These are phyloP conservation scores for Tolypocladium nubicola DNA, from an alignment of 2,329 filamentous ascomycete genomes.

Conservation along the genomic window DNA sequence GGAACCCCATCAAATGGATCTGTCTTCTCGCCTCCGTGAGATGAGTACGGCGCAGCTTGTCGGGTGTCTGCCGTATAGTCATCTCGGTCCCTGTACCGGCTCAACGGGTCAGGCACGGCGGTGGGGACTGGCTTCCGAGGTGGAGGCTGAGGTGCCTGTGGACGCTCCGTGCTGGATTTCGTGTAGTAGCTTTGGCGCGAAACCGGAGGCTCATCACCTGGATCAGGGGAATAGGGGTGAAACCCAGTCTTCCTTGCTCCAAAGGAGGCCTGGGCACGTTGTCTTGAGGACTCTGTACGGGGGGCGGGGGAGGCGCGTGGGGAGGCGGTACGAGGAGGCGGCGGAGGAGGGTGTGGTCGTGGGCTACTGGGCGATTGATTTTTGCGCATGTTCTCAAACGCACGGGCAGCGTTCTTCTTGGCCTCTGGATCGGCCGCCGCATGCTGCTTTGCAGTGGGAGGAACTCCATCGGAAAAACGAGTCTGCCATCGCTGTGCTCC, in stretches of 20 bases:
- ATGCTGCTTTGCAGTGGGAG: constrained; percentile 31
- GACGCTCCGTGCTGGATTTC: constrained; percentile 16
- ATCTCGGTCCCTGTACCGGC: constrained; percentile 31
- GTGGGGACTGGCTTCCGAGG: constrained; percentile 4
- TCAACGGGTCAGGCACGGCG: constrained; percentile 34
- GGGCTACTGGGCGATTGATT: constrained; percentile 9
- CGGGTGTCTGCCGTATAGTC: constrained; percentile 31
- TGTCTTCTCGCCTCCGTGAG: constrained; percentile 46
- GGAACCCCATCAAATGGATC: constrained; percentile 41
- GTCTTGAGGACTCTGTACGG: constrained; percentile 39
- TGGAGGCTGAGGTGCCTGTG: constrained; percentile 6
- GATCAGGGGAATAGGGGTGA: constrained; percentile 34
- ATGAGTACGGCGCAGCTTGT: constrained; percentile 47
- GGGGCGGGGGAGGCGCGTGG: constrained; percentile 14
- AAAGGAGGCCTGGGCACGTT: constrained; percentile 45
- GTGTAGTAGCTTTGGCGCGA: constrained; percentile 38
- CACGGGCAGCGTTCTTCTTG: constrained; percentile 29
- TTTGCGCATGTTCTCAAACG: constrained; percentile 34
- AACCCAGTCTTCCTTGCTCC: constrained; percentile 39
- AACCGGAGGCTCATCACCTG: constrained; percentile 42
- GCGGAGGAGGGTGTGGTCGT: constrained; percentile 7
- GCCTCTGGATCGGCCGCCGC: constrained; percentile 22
- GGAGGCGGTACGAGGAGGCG: constrained; percentile 26
- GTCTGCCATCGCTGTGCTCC: constrained; percentile 35
- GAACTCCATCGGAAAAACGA: constrained; percentile 28